Base-by-base conservation (phyloP, 192 early-diverging fungal genomes). In the Linderina pennispora region DNA sequence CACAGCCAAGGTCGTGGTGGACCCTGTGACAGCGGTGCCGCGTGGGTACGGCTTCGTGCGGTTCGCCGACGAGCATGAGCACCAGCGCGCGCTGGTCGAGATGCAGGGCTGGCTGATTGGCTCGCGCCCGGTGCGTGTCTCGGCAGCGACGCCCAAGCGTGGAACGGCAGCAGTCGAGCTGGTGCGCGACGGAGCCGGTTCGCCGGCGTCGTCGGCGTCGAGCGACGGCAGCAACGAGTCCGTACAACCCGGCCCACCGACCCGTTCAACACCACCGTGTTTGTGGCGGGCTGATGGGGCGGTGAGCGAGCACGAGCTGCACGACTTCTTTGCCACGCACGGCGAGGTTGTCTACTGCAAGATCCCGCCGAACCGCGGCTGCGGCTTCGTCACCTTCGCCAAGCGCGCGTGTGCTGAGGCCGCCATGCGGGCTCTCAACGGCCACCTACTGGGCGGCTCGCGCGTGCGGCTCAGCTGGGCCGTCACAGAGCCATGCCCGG, bases 31-130 rank as follows among this genome's bases (percentile, higher is more conserved):
- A 5, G 79, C 82, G 15, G 60, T 85, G 58, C 85, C 92, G 24
- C 76, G 90, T 36, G 87, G 92, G 10, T 98, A 93, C 63, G 96
- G 93, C 5, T 98, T 98, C 75, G 93, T 97, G 40, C 83, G 92
- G 13, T 95, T 98, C 54, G 60, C 68, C 20, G 87, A 89, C 42
- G 90, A 92, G 62, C 53, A 68, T 11, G 96, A 98, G 63, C 87
- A 92, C 50, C 82, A 88, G 53, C 84, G 87, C 32, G 93, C 96
- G 1, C 73, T 93, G 35, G 53, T 76, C 13, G 91, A 97, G 49
- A 95, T 98, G 93, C 80, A 92, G 31, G 91, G 96, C 44, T 59
- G 85, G 6, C 56, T 81, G 53, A 67, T 76, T 50, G 92, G 91
- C n/a, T 81, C 82, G 10, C 79, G 93, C 19, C 79, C 90, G 9